Base-by-base conservation (phyloP, 306 rosid genomes). In the Cicer judaicum region DNA sequence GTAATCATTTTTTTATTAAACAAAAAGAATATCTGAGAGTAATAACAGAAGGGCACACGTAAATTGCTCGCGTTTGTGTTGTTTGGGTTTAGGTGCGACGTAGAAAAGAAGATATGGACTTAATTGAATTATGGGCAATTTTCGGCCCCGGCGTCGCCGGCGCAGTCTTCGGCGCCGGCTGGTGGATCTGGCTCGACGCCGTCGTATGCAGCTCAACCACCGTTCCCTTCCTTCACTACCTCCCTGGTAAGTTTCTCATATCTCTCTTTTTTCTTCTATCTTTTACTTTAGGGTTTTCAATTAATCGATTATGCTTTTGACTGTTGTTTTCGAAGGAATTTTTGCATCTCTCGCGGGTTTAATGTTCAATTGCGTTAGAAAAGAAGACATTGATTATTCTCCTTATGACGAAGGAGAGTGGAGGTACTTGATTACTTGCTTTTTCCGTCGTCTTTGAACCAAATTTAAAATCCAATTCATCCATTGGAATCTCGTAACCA, bases 161-260 rank as follows among this genome's bases (percentile, higher is more conserved):
- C 6, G 95, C 92, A 1, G 82, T 94, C 41, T 94, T 94, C 75
- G 99, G 96, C 40, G 89, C 93, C 64, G 99, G 96, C 5, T 94
- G 99, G 99, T 92, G 99, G 99, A 90, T 94, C 84, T 94, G 99
- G 99, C 88, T 92, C 1, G 99, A 94, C 80, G 99, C 99, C 83
- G 97, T 94, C 62, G 96, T 94, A 38, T 92, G 99, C 85, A 94
- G 96, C 81, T 82, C 93, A 71, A 85, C 83, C 64, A 75, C 88
- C 44, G 92, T 92, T 61, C 85, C 99, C 71, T 94, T 94, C 86
- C 69, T 94, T 68, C 88, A 94, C 88, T 92, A 94, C 83, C 97
- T 92, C 34, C 99, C 99, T 4, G 97, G 98, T 93, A 2, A 21
- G 11, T 63, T 50, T 59, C 70, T 64, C 75, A 2, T 18, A 8